A percentile compares a stretch with the other conserved stretches of the same genome.
phyloP scores from a whole-genome alignment of 2,329 filamentous ascomycete species.

The Periglandula ipomoeae region DNA sequence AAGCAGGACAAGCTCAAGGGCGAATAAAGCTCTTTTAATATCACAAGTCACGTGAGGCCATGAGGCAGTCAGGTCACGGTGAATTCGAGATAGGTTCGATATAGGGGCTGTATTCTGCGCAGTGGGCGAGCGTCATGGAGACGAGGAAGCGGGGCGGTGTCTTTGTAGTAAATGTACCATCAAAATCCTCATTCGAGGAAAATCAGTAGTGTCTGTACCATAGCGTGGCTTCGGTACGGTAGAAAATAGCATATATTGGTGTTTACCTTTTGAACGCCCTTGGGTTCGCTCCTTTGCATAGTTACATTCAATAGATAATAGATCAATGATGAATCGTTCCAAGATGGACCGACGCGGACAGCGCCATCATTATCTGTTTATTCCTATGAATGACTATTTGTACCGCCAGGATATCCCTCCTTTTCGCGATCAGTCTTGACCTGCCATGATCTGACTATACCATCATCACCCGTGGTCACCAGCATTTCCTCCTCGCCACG shows the following conservation, averaged over 20 bases:
- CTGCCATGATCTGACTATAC: constrained; percentile 75
- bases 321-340: background rate
- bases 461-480: constrained; percentile 87
- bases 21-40: constrained; percentile 32
- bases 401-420: background rate
- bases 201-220: constrained; percentile 6
- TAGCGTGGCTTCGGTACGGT: constrained; percentile 7
- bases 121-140: background rate
- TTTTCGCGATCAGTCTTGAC: constrained; percentile 21
- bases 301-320: background rate
- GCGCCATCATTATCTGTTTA: background rate
- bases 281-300: background rate
- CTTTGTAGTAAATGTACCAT: constrained; percentile 11
- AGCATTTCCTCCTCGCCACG: constrained; percentile 68
- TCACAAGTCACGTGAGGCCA: background rate
- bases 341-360: background rate
- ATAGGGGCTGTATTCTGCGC: background rate
- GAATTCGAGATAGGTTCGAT: background rate
- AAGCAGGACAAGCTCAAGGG: constrained; percentile 63
- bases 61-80: background rate
- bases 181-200: constrained; percentile 2
- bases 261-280: background rate
- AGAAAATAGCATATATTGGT: constrained; percentile 7
- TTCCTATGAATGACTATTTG: background rate
- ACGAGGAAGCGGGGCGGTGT: constrained; percentile 1